phyloP scores from a whole-genome alignment of 2,329 filamentous ascomycete species.

The Fusarium gaditjirri region DNA sequence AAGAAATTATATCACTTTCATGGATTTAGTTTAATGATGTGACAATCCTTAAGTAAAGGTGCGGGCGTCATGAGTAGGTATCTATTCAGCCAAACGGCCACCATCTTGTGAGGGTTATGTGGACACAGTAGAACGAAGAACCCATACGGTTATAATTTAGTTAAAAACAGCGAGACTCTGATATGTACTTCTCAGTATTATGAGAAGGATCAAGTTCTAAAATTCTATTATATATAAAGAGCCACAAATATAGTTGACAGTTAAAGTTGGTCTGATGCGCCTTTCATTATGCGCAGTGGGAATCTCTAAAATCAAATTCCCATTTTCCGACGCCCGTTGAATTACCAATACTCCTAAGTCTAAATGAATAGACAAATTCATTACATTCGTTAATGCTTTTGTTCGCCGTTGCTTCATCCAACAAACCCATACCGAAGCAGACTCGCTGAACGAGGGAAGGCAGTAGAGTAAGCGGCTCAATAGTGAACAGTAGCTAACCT shows the following conservation, averaged over 20 bases:
- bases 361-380: slow-evolving; percentile 4
- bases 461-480: slow-evolving; percentile 5
- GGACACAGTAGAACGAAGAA: neutral
- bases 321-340: slow-evolving; percentile 11
- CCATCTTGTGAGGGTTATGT: neutral
- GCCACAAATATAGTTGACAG: neutral
- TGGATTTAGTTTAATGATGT: neutral
- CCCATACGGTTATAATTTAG: neutral
- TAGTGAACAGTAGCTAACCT: slow-evolving; percentile 41
- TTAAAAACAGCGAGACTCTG: neutral
- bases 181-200: neutral
- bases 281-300: slow-evolving; percentile 2
- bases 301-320: slow-evolving; percentile 6
- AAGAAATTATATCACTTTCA: neutral
- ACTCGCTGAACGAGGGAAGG: neutral
- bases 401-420: neutral
- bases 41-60: neutral
- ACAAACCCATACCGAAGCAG: slow-evolving; percentile 1
- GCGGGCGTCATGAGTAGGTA: neutral
- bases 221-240: slow-evolving; percentile 2
- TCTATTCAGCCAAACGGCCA: neutral
- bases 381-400: slow-evolving; percentile 29
- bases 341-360: slow-evolving; percentile 21
- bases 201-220: neutral
- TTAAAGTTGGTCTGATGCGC: neutral